phyloP scores from a whole-genome alignment of 2,329 filamentous ascomycete genomes.

The Nakataea oryzae region DNA sequence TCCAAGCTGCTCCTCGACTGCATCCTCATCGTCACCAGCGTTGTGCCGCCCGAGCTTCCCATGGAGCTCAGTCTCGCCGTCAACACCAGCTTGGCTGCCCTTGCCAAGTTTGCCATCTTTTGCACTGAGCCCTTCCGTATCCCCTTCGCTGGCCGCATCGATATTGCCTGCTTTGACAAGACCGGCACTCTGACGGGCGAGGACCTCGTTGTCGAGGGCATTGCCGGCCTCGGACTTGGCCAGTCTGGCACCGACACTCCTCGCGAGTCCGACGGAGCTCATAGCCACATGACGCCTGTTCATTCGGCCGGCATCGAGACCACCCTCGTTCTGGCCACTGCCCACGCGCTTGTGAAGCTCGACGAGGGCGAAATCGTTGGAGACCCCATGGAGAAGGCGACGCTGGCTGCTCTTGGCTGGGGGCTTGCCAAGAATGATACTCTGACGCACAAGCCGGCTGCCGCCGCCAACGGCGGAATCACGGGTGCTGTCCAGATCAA shows the following conservation, averaged over 20 bases:
- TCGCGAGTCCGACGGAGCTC: constrained; percentile 68
- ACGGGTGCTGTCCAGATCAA: constrained; percentile 84
- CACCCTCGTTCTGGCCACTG: constrained; percentile 85
- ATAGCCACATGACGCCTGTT: constrained; percentile 67
- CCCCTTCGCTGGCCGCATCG: constrained; percentile 88
- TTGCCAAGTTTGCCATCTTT: constrained; percentile 95
- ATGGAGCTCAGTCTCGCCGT: constrained; percentile 98
- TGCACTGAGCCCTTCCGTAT: constrained; percentile 99
- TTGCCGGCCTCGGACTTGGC: constrained; percentile 76
- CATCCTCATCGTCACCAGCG: constrained; percentile 94
- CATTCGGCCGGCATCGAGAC: constrained; percentile 66
- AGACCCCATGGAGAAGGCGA: constrained; percentile 98
- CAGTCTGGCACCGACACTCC: constrained; percentile 53
- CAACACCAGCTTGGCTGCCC: constrained; percentile 89
- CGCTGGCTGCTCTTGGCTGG: constrained; percentile 82
- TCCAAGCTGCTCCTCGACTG: constrained; percentile 97
- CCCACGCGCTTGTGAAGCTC: constrained; percentile 89
- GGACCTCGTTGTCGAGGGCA: constrained; percentile 91
- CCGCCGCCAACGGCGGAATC: constrained; percentile 34
- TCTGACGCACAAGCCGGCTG: constrained; percentile 55
- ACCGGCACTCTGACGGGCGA: constrained; percentile 95
- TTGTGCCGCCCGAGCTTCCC: constrained; percentile 94
- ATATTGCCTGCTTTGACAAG: constrained; percentile 97
- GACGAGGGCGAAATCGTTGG: constrained; percentile 96
- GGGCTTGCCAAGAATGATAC: constrained; percentile 81